A percentile compares a stretch with the other conserved stretches of the same genome.
These are phyloP conservation scores for Talaromyces piceae DNA, from an alignment of 2,329 filamentous ascomycete species.

Conservation along the genomic window DNA sequence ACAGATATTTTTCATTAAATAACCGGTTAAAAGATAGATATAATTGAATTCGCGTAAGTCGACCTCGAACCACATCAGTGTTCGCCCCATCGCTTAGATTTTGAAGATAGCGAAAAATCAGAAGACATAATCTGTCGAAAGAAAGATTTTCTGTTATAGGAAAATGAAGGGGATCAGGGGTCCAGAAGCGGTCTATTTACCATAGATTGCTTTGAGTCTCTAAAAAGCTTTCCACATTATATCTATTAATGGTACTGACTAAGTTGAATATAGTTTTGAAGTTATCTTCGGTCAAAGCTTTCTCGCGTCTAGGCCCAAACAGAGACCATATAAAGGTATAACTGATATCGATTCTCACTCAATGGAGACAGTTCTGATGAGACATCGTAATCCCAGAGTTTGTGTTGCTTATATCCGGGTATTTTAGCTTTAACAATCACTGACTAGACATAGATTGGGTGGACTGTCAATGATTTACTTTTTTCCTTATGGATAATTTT, in stretches of 20 bases:
- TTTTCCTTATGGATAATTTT: not conserved
- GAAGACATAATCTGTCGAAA: not conserved
- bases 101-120: not conserved
- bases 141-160: not conserved
- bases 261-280: not conserved
- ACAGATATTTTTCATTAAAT: not conserved
- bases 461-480: not conserved
- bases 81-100: not conserved
- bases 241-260: not conserved
- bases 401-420: not conserved
- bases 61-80: not conserved
- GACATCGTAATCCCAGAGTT: not conserved
- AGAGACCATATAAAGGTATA: not conserved
- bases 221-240: not conserved
- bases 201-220: not conserved
- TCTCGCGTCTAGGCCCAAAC: not conserved
- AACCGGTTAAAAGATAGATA: not conserved
- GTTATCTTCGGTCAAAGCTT: not conserved
- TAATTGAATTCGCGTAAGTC: not conserved
- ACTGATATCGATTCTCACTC: not conserved
- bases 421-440: not conserved
- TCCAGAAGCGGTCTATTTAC: not conserved
- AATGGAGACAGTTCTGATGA: not conserved
- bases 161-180: not conserved
- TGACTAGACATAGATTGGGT: not conserved